Base-by-base conservation (phyloP, 2,329 filamentous ascomycete genomes). In the Colletotrichum lini region DNA sequence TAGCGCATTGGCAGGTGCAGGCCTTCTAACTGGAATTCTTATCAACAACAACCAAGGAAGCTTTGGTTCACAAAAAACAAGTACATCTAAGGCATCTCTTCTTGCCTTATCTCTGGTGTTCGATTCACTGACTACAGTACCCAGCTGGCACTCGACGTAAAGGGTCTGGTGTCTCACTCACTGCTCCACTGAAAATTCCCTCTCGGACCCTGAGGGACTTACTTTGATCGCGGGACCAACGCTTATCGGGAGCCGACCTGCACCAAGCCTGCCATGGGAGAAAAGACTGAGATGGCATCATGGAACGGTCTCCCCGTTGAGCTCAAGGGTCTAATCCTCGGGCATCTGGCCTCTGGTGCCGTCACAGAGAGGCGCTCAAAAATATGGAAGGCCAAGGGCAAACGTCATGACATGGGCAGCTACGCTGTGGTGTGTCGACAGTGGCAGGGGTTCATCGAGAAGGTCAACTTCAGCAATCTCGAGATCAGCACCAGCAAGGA, bases 341-440 rank as follows among this genome's bases (percentile, higher is more conserved):
- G 58, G 44, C 58, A 72, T 30, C 30, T 72, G 12, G 69, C 69
- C 45, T 18, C 42, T 30, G 53, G 65, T 47, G 69, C 69, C 26
- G 58, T 69, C 21, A 53, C 40, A 30, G 58, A 68, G 50, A 44
- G 58, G 26, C 38, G 52, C 26, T 58, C 58, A 38, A 72, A 59
- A 49, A 56, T 52, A 13, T 68, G 50, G 45, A 56, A 50, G 59
- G 38, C 44, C 18, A 72, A 64, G 59, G 42, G 45, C 57, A 58
- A 49, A 18, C 69, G 69, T 53, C 65, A 68, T 56, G 69, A 68
- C 59, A 72, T 72, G 69, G 65, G 76, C 26, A 72, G 72, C 53
- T 77, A 77, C 49, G 76, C 77, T n/a, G 73, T 75, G 8, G 77
- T 79, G 40, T 76, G 75, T 64, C 58, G 59, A 44, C 73, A 77